Conservation (phyloP, 2,329 filamentous ascomycete species). For the Byssothecium circinans region DNA sequence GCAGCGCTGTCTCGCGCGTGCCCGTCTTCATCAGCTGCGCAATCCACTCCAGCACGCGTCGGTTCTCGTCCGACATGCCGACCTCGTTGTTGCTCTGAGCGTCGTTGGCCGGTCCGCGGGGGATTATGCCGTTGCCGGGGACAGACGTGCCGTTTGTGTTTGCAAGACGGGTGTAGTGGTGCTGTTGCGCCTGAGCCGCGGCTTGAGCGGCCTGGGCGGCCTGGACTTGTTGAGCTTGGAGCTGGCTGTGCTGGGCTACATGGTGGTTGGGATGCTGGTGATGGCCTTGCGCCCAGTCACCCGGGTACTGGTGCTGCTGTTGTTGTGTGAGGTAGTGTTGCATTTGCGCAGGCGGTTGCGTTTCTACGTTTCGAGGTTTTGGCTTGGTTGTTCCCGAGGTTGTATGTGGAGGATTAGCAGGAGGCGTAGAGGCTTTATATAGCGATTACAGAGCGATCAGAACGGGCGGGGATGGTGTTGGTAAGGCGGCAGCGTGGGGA, state of each 20-base stretch:
- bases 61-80: conserved; percentile 82
- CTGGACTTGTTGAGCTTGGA: conserved; percentile 50
- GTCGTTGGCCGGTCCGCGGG: conserved; percentile 45
- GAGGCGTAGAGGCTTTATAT: not conserved
- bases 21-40: conserved; percentile 86
- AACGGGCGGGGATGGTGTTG: not conserved
- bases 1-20: conserved; percentile 83
- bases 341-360: conserved; percentile 42
- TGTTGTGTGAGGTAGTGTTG: conserved; percentile 66
- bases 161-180: conserved; percentile 74
- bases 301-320: conserved; percentile 59
- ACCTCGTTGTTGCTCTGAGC: conserved; percentile 39
- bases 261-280: conserved; percentile 45
- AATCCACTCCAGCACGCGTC: conserved; percentile 89
- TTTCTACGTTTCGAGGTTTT: conserved; percentile 5
- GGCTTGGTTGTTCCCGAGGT: conserved; percentile 2
- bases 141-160: conserved; percentile 61
- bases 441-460: not conserved
- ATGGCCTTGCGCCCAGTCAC: conserved; percentile 53
- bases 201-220: conserved; percentile 57
- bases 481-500: conserved; percentile 1
- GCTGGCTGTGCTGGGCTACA: conserved; percentile 45
- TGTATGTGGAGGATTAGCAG: not conserved
- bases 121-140: conserved; percentile 39
- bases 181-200: conserved; percentile 54